Percentiles rank a stretch among this genome's conserved stretches.
Evolutionary conservation across 192 early-diverging fungal genomes (phyloP).

Genomic region (Linnemannia hyalina): DNA sequence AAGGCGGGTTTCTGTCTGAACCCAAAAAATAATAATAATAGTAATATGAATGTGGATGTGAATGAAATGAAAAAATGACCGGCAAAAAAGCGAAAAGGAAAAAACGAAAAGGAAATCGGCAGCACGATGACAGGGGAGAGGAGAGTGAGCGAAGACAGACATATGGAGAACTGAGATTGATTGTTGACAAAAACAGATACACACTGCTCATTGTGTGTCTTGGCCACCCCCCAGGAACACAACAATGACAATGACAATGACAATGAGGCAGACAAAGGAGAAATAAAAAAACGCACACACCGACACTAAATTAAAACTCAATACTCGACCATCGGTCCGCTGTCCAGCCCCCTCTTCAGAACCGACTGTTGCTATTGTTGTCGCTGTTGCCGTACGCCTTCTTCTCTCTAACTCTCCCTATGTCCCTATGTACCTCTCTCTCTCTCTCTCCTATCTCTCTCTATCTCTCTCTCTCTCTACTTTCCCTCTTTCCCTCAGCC

Average conservation of each 20-base stretch:
- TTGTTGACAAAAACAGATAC: background rate
- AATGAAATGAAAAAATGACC: background rate
- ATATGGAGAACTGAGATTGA: background rate
- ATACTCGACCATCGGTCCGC: constrained; percentile 4
- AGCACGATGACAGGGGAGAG: background rate
- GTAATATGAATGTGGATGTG: too few species aligned
- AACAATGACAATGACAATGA: background rate
- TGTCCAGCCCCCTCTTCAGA: background rate
- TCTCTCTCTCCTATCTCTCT: background rate
- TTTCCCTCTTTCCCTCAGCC: background rate
- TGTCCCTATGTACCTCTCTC: background rate
- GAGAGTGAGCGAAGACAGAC: background rate
- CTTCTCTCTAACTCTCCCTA: background rate
- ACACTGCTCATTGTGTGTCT: background rate
- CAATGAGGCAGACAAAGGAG: background rate
- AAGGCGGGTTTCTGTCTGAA: background rate
- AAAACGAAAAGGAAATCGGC: background rate
- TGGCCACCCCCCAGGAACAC: background rate
- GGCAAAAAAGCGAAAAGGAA: background rate
- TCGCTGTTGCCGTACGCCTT: background rate
- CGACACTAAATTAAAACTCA: constrained; percentile 8
- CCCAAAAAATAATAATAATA: background rate
- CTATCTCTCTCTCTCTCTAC: background rate
- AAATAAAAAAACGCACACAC: constrained; percentile 1
- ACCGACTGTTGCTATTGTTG: background rate